Evolutionary conservation across 31 red algal genomes (phyloP), one percentile per base, ranked within the genome.

Genomic region (Porphyra umbilicalis): DNA sequence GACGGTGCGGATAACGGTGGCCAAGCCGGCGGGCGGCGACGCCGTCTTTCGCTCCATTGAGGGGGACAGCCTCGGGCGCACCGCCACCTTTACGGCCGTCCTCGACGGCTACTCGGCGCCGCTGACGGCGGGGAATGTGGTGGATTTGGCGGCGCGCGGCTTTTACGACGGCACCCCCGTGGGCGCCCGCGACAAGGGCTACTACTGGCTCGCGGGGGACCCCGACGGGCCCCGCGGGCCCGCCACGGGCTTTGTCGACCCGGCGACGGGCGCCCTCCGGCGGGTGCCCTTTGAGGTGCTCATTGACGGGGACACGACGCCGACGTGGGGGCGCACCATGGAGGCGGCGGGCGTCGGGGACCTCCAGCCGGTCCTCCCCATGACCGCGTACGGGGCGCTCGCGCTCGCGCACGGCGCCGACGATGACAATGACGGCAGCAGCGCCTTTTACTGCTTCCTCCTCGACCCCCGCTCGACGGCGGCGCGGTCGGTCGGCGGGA

Each of bases 41-140:
- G 85, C 35, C 38, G 36, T 57, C 5, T 95, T 83, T 57, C 81
- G 36, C 39, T 78, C 83, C 80, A 38, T 39, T 37, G 79, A 88
- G 29, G 77, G 83, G 18, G 74, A 46, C 74, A 75, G 79, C 20
- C 34, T 91, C 15, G 90, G 85, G 71, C 83, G 83, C 29, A 76
- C 83, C 14, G 82, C 88, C 13, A 84, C 38, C 25, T 36, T 98
- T 1, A 87, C 86, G 7, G 92, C 83, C 34, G 87, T 92, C 32
- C 78, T 98, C 75, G 96, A 98, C 80, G 96, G 96, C n/a, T 98
- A 92, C 78, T 90, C 90, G 34, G 96, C 96, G 6, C 96, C 96
- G 76, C 35, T 98, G 20, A 93, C 92, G 8, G 81, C 87, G 25
- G 96, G 92, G 14, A 89, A 92, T 40, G 95, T 98, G 75, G 85